Conservation (phyloP, 2,329 filamentous ascomycete species). For the Colletotrichum euphorbiae region DNA sequence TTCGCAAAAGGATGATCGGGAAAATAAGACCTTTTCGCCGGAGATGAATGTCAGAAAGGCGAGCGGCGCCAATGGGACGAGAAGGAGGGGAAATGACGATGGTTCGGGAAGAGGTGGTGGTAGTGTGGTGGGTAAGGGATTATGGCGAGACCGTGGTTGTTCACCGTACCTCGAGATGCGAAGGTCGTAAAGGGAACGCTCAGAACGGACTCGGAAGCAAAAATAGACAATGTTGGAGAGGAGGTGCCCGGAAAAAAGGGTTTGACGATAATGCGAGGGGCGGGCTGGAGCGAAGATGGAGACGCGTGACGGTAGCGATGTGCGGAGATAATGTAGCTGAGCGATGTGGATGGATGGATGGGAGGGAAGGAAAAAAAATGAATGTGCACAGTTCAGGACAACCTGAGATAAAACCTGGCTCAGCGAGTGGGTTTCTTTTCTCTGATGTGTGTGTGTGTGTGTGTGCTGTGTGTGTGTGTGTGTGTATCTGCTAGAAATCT, state of each 20-base stretch:
- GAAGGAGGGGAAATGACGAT: slow-evolving; percentile 8
- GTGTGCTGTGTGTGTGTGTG: not conserved
- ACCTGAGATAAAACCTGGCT: slow-evolving; percentile 37
- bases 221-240: slow-evolving; percentile 24
- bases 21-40: slow-evolving; percentile 2
- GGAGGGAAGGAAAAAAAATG: slow-evolving; percentile 32
- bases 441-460: no score
- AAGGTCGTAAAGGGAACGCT: slow-evolving; percentile 27
- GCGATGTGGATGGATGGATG: slow-evolving; percentile 27
- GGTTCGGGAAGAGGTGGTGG: not conserved
- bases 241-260: slow-evolving; percentile 32
- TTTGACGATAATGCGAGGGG: slow-evolving; percentile 39
- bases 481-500: slow-evolving; percentile 26
- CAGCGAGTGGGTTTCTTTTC: slow-evolving; percentile 35
- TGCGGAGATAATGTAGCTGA: slow-evolving; percentile 35
- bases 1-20: slow-evolving; percentile 16
- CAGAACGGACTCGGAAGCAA: slow-evolving; percentile 28
- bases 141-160: slow-evolving; percentile 4
- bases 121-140: not conserved
- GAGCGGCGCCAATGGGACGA: slow-evolving; percentile 16
- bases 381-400: slow-evolving; percentile 35
- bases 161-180: slow-evolving; percentile 27
- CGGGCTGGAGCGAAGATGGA: slow-evolving; percentile 29
- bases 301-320: slow-evolving; percentile 36
- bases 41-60: slow-evolving; percentile 24